Base-by-base conservation (phyloP, 352 stramenopile species). In the Globisporangium viniferum region DNA sequence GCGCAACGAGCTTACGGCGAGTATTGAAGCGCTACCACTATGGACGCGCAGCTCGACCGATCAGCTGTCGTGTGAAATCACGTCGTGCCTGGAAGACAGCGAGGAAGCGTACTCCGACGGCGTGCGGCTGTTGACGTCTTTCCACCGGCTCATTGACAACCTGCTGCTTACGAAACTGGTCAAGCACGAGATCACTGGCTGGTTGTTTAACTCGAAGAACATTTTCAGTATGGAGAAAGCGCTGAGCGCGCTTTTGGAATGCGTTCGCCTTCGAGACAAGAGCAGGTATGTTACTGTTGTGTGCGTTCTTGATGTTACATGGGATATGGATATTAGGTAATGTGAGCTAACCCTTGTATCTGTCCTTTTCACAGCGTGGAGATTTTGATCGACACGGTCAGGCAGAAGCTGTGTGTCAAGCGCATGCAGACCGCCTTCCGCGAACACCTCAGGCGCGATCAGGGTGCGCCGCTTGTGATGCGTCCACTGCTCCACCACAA, bases 401-500 rank as follows among this genome's bases (percentile, higher is more conserved):
- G 78, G 15, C 84, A 93, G 22, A 96, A 93, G 39, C 48, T 93
- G 3, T 82, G 83, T 10, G 82, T 94, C 22, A 70, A 81, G 49
- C 84, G 85, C 2, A 76, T 97, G 5, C 89, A 97, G 59, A n/a
- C 69, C 10, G 78, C 73, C 2, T 97, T 94, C 57, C 80, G 88
- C 2, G 76, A 76, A 55, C 80, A 90, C n/a, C 49, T 95, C n/a
- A 65, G 74, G 22, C 75, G 77, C 8, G 86, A 93, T 35, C 60
- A 88, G 6, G 86, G 88, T 2, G 84, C 86, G 0, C 89, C 89
- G 1, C 72, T 95, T 3, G 77, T 79, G 10, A 92, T 97, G 80
- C 81, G 89, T 22, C 69, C 85, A 8, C 67, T 96, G 8, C 77
- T 97, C 70, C 88, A 93, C 44, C 79, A 72, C 10, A 73, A 73